A percentile compares a stretch with the other conserved stretches of the same genome.
These are phyloP conservation scores for Amaranthus hypochondriacus DNA, from an alignment of 148 eudicot genomes.

Conservation along the genomic window DNA sequence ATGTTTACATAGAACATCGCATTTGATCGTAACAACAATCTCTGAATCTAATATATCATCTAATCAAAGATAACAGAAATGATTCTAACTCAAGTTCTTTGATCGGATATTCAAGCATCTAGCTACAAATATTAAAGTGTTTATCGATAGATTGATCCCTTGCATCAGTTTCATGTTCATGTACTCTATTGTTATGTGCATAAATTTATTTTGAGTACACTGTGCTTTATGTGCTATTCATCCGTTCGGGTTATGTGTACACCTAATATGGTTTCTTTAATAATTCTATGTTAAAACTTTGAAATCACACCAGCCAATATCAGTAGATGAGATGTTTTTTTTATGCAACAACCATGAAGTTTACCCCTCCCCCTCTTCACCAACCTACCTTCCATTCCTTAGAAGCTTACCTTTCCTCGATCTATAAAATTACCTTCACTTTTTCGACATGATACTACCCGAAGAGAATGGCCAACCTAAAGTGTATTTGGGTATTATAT, in stretches of 20 bases:
- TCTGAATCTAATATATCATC: neutral
- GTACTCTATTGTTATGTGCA: neutral
- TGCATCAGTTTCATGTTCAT: neutral
- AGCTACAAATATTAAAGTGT: neutral
- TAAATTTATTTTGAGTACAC: too few species aligned
- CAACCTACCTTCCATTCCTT: constrained; percentile 34
- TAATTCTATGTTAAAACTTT: neutral
- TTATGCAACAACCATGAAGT: constrained; percentile 31
- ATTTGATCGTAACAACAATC: neutral
- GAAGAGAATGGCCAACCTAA: constrained; percentile 31
- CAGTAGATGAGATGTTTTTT: constrained; percentile 30
- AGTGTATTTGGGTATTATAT: constrained; percentile 31
- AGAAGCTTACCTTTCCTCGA: constrained; percentile 8
- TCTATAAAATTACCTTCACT: constrained; percentile 13
- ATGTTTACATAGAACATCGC: neutral
- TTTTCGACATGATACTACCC: neutral
- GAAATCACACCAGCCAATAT: constrained; percentile 11
- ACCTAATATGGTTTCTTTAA: too few species aligned
- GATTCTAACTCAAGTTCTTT: neutral
- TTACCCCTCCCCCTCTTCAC: constrained; percentile 45
- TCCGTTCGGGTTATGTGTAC: too few species aligned
- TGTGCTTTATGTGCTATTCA: too few species aligned
- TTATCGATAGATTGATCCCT: neutral
- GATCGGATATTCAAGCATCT: neutral
- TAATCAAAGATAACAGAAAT: neutral